Base-by-base conservation (phyloP, 2,329 filamentous ascomycete species). In the Diplodia sapinea region DNA sequence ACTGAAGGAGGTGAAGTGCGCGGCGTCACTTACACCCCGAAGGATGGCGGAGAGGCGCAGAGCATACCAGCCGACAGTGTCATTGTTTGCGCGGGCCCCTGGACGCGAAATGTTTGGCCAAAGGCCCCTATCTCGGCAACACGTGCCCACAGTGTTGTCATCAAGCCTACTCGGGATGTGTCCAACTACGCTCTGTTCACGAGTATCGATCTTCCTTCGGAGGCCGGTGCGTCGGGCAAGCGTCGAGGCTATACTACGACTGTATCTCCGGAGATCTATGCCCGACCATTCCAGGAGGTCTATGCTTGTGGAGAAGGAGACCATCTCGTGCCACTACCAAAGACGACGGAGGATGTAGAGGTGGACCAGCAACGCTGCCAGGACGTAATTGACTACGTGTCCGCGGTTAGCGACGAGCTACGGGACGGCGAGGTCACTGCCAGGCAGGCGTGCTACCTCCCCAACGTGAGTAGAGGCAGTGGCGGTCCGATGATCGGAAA, bases 301-400 rank as follows among this genome's bases (percentile, higher is more conserved):
- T 99, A 99, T 78, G 94, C 93, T 0, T 99, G 95, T 76, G 95
- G 93, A 54, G 94, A 97, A 74, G 92, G 93, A 26, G 95, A 99
- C 76, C 85, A 86, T 1, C 78, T 84, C 3, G 85, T 92, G 0
- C 90, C 92, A 0, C 84, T 99, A 1, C 95, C 95, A 0, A 82
- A 88, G 2, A 89, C 89, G 0, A 89, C 91, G 3, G 91, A 92
- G 71, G 84, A 89, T 7, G 94, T 98, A 1, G 80, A 89, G 72
- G 87, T 89, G 68, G 94, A 98, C 75, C 85, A 88, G 68, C 79
- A 82, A 7, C 87, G 92, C 68, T 97, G 94, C 79, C 89, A 96
- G 76, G 93, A 97, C 73, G 89, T 99, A 57, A 84, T 93, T 50
- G 88, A 93, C 54, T 93, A 97, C 71, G 89, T 96, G 51, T 81